phyloP scores from a whole-genome alignment of 75 land plant genomes.

The Gnetum montanum region DNA sequence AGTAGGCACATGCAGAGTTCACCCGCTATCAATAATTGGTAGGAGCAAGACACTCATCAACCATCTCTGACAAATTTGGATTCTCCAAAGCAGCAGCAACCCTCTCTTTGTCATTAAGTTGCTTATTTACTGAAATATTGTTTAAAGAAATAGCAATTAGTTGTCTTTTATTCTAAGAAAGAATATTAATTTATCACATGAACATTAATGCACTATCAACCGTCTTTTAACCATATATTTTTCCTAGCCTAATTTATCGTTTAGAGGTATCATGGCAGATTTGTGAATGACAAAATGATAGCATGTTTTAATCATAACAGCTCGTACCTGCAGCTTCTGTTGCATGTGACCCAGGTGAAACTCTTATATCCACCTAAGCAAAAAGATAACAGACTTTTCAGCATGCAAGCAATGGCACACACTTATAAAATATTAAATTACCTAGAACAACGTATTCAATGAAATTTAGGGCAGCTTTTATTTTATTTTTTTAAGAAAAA shows the following conservation, averaged over 20 bases:
- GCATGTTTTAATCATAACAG: neutral
- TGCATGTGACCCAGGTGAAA: slow-evolving; percentile 89
- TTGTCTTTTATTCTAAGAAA: neutral
- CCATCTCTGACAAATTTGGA: slow-evolving; percentile 68
- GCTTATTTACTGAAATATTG: slow-evolving; percentile 80
- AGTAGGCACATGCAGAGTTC: too few relatives aligned
- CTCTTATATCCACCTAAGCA: slow-evolving; percentile 69
- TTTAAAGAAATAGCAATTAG: neutral
- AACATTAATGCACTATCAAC: too few relatives aligned
- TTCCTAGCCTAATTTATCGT: neutral
- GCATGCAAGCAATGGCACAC: neutral
- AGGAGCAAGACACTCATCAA: slow-evolving; percentile 70
- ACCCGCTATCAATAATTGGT: slow-evolving; percentile 1
- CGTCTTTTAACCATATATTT: neutral
- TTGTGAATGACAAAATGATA: neutral
- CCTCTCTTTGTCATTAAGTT: slow-evolving; percentile 90
- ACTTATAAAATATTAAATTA: neutral
- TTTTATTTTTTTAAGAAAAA: too few relatives aligned
- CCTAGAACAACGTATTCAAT: too few relatives aligned
- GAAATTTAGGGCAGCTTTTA: too few relatives aligned
- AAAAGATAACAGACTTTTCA: slow-evolving; percentile 3
- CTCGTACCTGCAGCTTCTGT: slow-evolving; percentile 80
- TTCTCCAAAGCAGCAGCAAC: slow-evolving; percentile 93
- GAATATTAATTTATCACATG: neutral
- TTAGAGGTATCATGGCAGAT: neutral